phyloP scores from a whole-genome alignment of 208 protist genomes.

The Crithidia brevicula region DNA sequence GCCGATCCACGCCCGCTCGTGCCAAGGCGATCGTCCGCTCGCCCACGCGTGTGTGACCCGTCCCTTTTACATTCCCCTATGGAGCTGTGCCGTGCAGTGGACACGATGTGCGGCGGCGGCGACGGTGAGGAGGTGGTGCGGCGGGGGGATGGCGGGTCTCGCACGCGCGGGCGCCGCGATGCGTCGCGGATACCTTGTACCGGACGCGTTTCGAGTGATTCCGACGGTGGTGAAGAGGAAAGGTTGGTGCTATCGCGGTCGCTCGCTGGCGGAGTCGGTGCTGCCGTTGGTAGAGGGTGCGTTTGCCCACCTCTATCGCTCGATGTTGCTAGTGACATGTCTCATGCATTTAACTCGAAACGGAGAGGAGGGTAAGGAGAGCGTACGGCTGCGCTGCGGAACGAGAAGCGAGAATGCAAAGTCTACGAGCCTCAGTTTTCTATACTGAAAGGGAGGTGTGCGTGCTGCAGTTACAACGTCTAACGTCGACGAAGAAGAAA shows the following conservation, averaged over 20 bases:
- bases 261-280: not conserved
- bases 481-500: not conserved
- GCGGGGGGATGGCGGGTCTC: constrained; percentile 11
- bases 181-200: not conserved
- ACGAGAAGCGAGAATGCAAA: too few relatives aligned
- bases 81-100: constrained; percentile 10
- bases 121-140: constrained; percentile 1
- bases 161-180: not conserved
- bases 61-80: not conserved
- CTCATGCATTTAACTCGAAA: not conserved
- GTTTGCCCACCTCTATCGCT: not conserved
- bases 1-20: not conserved
- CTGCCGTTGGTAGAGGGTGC: not conserved
- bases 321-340: constrained; percentile 10
- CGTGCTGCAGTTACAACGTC: too few relatives aligned
- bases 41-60: not conserved
- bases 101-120: not conserved
- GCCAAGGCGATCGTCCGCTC: not conserved
- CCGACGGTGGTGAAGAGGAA: not conserved
- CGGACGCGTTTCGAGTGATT: not conserved
- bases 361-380: too few relatives aligned
- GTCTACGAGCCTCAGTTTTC: too few relatives aligned
- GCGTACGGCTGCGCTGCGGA: too few relatives aligned
- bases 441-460: too few relatives aligned
- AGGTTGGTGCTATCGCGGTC: not conserved